These are phyloP conservation scores for Talaromyces thailandensis DNA, from an alignment of 495 filamentous ascomycete genomes.

Conservation along the genomic window DNA sequence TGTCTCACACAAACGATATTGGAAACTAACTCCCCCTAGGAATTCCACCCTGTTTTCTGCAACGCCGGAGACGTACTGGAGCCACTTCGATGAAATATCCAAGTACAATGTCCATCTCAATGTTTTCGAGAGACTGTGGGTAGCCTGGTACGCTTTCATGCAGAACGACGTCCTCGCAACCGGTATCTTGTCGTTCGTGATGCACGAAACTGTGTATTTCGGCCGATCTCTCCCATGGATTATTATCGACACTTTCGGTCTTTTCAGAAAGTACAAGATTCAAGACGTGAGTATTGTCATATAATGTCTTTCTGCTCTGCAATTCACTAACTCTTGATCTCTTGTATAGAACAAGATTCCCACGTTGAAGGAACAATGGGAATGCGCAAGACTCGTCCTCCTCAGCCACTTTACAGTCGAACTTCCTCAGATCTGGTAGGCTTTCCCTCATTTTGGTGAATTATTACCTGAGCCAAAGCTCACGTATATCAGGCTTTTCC, in stretches of 20 bases:
- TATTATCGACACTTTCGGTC: constrained; percentile 75
- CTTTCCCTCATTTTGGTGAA: background rate
- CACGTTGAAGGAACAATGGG: constrained; percentile 83
- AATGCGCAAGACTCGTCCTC: constrained; percentile 85
- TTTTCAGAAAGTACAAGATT: constrained; percentile 81
- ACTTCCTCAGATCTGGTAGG: constrained; percentile 89
- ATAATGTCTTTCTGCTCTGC: background rate
- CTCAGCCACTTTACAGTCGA: constrained; percentile 94
- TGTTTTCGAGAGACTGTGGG: constrained; percentile 69
- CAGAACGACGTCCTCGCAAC: constrained; percentile 85
- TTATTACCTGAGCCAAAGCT: background rate
- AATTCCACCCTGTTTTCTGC: constrained; percentile 39
- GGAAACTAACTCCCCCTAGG: constrained; percentile 14
- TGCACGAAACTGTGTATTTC: constrained; percentile 86
- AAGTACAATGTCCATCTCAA: constrained; percentile 78
- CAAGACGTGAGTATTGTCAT: constrained; percentile 52
- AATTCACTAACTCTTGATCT: background rate
- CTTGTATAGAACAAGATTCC: constrained; percentile 70
- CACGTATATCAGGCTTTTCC: constrained; percentile 60
- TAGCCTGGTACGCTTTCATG: constrained; percentile 87
- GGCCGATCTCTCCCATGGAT: constrained; percentile 79
- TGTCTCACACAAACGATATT: background rate
- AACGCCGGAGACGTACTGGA: constrained; percentile 53
- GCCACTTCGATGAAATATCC: constrained; percentile 70
- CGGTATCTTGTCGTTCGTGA: constrained; percentile 83